Base-by-base conservation (phyloP, 352 stramenopile genomes). In the Globisporangium splendens region DNA sequence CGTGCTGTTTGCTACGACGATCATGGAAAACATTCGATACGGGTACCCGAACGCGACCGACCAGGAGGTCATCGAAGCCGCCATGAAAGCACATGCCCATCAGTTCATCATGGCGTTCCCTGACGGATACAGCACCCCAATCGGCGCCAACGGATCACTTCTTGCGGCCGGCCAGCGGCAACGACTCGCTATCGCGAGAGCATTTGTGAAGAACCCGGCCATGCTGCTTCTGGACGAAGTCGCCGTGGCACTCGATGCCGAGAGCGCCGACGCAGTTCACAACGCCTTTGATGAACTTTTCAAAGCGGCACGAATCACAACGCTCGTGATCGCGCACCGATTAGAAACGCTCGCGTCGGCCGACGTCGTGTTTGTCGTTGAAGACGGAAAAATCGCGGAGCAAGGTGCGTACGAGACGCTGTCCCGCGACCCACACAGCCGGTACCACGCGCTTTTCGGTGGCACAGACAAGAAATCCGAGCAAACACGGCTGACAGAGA, bases 291-390 rank as follows among this genome's bases (percentile, higher is more conserved):
- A 86, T 31, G 46, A 61, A 15, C 57, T 90, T 38, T 21, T 61
- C 61, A 28, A 39, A 39, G 24, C 59, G 64, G 46, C 61, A 83
- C 31, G 43, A 18, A 54, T 53, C 13, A 98, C 92, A 7, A 84
- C 86, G 24, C 43, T 98, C 39, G 76, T 96, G 8, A 96, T 98
- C 69, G 91, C 93, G 4, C 92, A 98, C 70, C 72, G 93, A 15
- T 57, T 97, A 1, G 76, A 71, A 20, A 90, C 83, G 8, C 69
- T 92, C 54, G 54, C 64, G 46, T 56, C 72, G 24, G 63, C 71
- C 14, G 79, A 91, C 46, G 35, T 79, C 49, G 89, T 93, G 50
- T 54, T 86, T 61, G 80, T 93, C 6, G 61, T 93, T 11, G 59
- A 85, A 39, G 48, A 83, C 39, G 82, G 82, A 13, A 52, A 50